phyloP scores from a whole-genome alignment of 2,329 filamentous ascomycete genomes.

The Dactylellina leptospora region DNA sequence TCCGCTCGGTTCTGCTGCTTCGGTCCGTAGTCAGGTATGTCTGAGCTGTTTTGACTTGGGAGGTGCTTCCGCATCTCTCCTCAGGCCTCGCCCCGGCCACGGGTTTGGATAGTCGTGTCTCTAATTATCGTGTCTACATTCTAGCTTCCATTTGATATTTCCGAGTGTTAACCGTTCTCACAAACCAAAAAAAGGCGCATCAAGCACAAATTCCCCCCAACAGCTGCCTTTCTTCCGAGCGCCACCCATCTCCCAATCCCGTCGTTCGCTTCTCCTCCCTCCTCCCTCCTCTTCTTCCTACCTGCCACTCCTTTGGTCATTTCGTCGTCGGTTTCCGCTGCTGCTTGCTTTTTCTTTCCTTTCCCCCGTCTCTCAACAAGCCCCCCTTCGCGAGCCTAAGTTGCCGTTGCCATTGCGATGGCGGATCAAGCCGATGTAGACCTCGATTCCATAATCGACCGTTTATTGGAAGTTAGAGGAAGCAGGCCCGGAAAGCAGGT shows the following conservation, averaged over 20 bases:
- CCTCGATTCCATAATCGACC: conserved; percentile 98
- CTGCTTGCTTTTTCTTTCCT: conserved; percentile 29
- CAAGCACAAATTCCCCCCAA: neutral
- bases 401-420: conserved; percentile 65
- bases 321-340: conserved; percentile 36
- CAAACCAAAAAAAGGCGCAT: conserved; percentile 13
- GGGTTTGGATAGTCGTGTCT: neutral
- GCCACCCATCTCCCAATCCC: conserved; percentile 9
- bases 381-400: conserved; percentile 48
- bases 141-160: conserved; percentile 16
- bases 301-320: conserved; percentile 52
- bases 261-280: conserved; percentile 41
- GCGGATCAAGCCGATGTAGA: conserved; percentile 89
- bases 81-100: neutral
- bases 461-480: conserved; percentile 94
- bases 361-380: conserved; percentile 16
- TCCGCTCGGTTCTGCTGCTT: conserved; percentile 37
- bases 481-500: conserved; percentile 99
- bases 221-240: conserved; percentile 2
- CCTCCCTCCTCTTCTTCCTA: conserved; percentile 12
- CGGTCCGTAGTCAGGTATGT: conserved; percentile 46
- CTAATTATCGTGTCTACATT: conserved; percentile 26
- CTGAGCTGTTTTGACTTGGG: conserved; percentile 25
- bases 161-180: neutral
- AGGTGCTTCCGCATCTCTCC: too few species aligned